Conservation (phyloP, 495 filamentous ascomycete species). For the Apodospora peruviana region DNA sequence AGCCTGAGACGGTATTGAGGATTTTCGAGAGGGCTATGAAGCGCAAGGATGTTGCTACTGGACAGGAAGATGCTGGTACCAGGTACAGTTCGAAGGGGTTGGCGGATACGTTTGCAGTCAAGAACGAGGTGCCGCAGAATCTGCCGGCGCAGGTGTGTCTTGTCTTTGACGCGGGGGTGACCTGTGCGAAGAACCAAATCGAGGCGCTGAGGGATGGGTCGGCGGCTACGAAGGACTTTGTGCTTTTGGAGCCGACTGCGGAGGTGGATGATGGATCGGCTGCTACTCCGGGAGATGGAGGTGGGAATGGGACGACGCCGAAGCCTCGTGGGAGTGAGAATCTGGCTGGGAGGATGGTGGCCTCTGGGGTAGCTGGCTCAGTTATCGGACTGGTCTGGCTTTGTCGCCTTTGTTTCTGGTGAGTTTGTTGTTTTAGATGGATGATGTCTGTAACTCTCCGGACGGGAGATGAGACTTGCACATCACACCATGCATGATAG, state of each 20-base stretch:
- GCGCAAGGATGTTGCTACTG: slow-evolving; percentile 48
- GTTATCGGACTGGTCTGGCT: too few species aligned
- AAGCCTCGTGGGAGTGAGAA: neutral
- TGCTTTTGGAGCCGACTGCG: slow-evolving; percentile 4
- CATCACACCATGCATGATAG: too few species aligned
- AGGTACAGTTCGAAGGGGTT: slow-evolving; percentile 9
- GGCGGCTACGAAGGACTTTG: slow-evolving; percentile 9
- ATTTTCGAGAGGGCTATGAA: slow-evolving; percentile 34
- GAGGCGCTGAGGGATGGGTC: slow-evolving; percentile 7
- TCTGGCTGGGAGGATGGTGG: neutral
- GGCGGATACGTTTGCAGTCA: slow-evolving; percentile 8
- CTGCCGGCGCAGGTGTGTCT: slow-evolving; percentile 5
- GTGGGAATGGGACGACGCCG: neutral
- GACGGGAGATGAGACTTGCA: too few species aligned
- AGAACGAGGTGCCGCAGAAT: slow-evolving; percentile 14
- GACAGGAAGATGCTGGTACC: slow-evolving; percentile 21
- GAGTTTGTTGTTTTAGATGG: too few species aligned
- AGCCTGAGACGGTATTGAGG: slow-evolving; percentile 34
- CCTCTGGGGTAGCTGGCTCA: neutral
- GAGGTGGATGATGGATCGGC: neutral
- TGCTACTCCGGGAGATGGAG: too few species aligned
- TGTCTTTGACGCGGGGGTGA: slow-evolving; percentile 15
- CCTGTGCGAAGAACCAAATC: slow-evolving; percentile 3
- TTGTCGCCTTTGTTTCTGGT: too few species aligned
- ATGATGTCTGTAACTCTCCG: too few species aligned